Evolutionary conservation across 768 basidiomycete species (phyloP).

Genomic region (Termitomyces sp.): DNA sequence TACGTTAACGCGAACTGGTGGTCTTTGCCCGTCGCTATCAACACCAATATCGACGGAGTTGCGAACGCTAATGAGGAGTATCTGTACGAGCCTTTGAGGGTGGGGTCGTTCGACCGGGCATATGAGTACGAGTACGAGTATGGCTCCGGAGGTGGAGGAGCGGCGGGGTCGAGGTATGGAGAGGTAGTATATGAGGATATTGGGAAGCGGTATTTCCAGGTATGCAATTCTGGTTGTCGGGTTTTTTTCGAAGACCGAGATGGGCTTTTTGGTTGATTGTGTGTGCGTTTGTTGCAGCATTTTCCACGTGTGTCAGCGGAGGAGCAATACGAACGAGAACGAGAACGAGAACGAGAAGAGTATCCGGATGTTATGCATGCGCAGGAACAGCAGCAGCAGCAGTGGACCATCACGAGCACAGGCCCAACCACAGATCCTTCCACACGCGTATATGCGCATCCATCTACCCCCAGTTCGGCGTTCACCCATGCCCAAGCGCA

Average conservation of each 20-base stretch:
- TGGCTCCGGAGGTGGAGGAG: background rate
- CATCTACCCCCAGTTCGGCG: too few species aligned
- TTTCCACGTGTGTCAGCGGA: background rate
- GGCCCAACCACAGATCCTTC: background rate
- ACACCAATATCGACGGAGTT: too few species aligned
- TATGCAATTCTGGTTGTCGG: background rate
- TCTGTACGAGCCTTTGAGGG: background rate
- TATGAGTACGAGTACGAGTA: background rate
- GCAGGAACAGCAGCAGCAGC: background rate
- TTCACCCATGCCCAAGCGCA: background rate
- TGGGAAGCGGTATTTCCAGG: background rate
- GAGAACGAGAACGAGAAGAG: background rate
- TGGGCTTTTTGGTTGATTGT: background rate
- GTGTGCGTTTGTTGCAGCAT: background rate
- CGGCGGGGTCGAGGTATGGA: background rate
- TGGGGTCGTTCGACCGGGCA: background rate
- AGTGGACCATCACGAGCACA: background rate
- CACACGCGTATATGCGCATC: background rate
- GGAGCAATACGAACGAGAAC: background rate
- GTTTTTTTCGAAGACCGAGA: too few species aligned
- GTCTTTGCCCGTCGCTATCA: background rate
- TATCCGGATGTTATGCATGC: background rate
- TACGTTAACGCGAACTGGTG: background rate
- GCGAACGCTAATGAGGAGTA: background rate
- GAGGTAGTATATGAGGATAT: background rate